Percentiles rank a stretch among this genome's conserved stretches.
These are phyloP conservation scores for Poterioochromonas sp. DNA, from an alignment of 352 stramenopile genomes.

Conservation along the genomic window DNA sequence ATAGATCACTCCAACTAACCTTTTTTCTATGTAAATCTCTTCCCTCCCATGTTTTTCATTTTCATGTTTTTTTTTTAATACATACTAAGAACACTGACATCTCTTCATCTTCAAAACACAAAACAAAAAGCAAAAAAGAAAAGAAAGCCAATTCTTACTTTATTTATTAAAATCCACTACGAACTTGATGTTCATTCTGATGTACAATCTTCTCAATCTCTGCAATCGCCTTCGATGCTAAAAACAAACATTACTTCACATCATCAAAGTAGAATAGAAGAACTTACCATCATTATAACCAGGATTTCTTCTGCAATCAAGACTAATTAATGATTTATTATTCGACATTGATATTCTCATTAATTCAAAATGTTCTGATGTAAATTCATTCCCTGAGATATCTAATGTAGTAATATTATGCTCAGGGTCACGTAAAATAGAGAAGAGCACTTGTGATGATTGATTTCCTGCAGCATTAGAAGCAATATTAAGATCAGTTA, in stretches of 20 bases:
- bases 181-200: constrained; percentile 37
- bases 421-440: constrained; percentile 59
- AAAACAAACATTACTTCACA: neutral
- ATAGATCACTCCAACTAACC: too few species aligned
- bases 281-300: constrained; percentile 18
- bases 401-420: constrained; percentile 61
- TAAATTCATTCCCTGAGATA: constrained; percentile 65
- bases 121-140: too few species aligned
- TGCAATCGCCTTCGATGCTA: neutral
- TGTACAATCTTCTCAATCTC: constrained; percentile 30
- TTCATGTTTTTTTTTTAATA: too few species aligned
- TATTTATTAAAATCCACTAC: too few species aligned
- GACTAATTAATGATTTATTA: constrained; percentile 18
- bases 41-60: too few species aligned
- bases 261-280: neutral
- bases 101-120: too few species aligned
- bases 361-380: constrained; percentile 49
- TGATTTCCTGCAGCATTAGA: constrained; percentile 57
- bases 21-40: too few species aligned
- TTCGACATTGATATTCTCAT: constrained; percentile 25
- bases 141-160: too few species aligned
- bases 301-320: constrained; percentile 34
- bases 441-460: constrained; percentile 56
- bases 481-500: constrained; percentile 68
- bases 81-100: too few species aligned